These are phyloP conservation scores for Cudoniella acicularis DNA, from an alignment of 495 filamentous ascomycete species.

Conservation along the genomic window DNA sequence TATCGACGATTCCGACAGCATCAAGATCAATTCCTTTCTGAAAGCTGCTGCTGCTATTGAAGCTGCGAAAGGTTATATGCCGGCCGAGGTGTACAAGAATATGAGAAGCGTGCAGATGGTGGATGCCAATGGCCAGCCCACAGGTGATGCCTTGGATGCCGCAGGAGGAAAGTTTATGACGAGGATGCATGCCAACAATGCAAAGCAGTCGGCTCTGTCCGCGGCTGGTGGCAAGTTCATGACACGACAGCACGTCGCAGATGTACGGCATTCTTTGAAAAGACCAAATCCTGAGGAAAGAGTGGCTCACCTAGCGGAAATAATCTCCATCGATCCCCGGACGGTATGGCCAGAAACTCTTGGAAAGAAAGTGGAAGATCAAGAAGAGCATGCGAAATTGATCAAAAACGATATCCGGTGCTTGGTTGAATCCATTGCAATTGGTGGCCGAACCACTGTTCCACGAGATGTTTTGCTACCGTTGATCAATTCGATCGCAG, in stretches of 20 bases:
- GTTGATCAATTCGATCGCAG: constrained; percentile 61
- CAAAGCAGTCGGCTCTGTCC: background rate
- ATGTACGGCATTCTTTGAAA: background rate
- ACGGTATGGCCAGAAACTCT: background rate
- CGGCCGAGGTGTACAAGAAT: background rate
- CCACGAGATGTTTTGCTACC: background rate
- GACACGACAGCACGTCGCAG: background rate
- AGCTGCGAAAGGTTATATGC: background rate
- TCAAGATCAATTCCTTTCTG: background rate
- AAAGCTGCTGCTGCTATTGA: background rate
- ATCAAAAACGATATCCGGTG: background rate
- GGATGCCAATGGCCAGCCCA: background rate
- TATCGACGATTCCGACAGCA: background rate
- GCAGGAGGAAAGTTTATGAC: background rate
- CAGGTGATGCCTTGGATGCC: background rate
- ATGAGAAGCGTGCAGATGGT: background rate
- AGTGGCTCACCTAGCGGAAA: background rate
- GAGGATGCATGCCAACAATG: background rate
- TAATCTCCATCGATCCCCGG: background rate
- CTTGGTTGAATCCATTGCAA: background rate
- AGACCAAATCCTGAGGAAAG: background rate
- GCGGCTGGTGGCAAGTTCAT: background rate
- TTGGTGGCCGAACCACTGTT: background rate
- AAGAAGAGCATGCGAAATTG: background rate
- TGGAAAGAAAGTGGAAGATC: background rate